Evolutionary conservation across 805 yeast species (phyloP), one percentile per base, ranked within the genome.

Genomic region (Torulaspora maleeae): DNA sequence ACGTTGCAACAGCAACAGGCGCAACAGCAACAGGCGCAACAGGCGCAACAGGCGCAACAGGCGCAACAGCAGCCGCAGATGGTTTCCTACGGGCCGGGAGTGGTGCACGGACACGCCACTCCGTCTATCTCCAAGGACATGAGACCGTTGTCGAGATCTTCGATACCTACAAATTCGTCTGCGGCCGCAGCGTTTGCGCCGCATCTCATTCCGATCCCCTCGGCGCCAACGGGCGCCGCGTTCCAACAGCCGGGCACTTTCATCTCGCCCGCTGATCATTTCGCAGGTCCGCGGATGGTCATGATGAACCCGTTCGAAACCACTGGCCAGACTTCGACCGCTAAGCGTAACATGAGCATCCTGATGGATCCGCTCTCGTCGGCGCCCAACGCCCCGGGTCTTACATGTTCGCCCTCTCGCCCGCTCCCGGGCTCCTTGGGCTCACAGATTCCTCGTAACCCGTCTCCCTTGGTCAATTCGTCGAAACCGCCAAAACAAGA

Each of bases 361-460:
- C 43, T 55, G 3, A 53, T 58, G 58, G 62, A 58, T 35, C 62
- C 62, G 1, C 43, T 58, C 12, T 52, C 56, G 4, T 53, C 59
- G 25, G 56, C 54, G 5, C 56, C 59, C 15, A 41, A 41, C 33
- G 34, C 32, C 7, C 15, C 20, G 22, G 43, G 43, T 16, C 13
- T 34, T 5, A 34, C 24, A n/a, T 15, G 15, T 4, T 39, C 43
- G 11, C 43, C 43, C 11, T 30, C 43, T 22, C 36, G 43, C 6
- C 43, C 29, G n/a, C 16, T 15, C 15, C 39, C 36, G 12, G 36
- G 27, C 19, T 27, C 28, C 8, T 2, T 17, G 5, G 48, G 48
- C 9, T 34, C 44, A 16, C 48, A 44, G 25, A 44, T 44, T 29
- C 40, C 38, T 15, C 48, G 48, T 13, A 39, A 44, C 41, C 44